Conservation (phyloP, 352 stramenopile species). For the Phytophthora palmivora region DNA sequence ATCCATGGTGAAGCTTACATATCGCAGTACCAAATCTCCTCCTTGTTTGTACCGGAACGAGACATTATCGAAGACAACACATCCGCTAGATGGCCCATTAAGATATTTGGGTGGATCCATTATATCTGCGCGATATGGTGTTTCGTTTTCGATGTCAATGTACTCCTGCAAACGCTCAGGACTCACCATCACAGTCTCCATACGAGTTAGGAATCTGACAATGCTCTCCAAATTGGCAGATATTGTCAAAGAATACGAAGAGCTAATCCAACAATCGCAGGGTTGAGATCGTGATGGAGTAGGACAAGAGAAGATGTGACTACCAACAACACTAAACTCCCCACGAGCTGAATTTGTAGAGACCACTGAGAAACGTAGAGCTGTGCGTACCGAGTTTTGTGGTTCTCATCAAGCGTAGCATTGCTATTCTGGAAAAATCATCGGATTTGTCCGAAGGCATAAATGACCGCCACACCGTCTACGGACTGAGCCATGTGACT, state of each 20-base stretch:
- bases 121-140: too few relatives aligned
- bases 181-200: too few relatives aligned
- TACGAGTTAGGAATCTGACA: too few relatives aligned
- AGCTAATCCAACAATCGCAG: neutral
- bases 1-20: conserved; percentile 72
- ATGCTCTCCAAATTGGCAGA: conserved; percentile 40
- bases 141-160: too few relatives aligned
- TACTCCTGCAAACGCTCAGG: too few relatives aligned
- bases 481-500: too few relatives aligned
- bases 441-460: too few relatives aligned
- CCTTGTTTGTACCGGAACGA: conserved; percentile 84
- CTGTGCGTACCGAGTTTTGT: conserved; percentile 32
- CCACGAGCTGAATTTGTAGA: conserved; percentile 54
- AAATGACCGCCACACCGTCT: too few relatives aligned
- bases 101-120: too few relatives aligned
- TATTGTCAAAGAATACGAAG: conserved; percentile 86
- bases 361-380: conserved; percentile 40
- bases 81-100: conserved; percentile 58
- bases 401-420: conserved; percentile 27
- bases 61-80: conserved; percentile 85
- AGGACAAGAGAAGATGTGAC: conserved; percentile 16
- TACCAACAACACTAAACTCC: conserved; percentile 46
- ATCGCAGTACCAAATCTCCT: conserved; percentile 64
- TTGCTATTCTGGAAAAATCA: conserved; percentile 7
- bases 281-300: too few relatives aligned